Evolutionary conservation across 352 stramenopile species (phyloP), one percentile per base, ranked within the genome.

Genomic region (Pythium chondricola): DNA sequence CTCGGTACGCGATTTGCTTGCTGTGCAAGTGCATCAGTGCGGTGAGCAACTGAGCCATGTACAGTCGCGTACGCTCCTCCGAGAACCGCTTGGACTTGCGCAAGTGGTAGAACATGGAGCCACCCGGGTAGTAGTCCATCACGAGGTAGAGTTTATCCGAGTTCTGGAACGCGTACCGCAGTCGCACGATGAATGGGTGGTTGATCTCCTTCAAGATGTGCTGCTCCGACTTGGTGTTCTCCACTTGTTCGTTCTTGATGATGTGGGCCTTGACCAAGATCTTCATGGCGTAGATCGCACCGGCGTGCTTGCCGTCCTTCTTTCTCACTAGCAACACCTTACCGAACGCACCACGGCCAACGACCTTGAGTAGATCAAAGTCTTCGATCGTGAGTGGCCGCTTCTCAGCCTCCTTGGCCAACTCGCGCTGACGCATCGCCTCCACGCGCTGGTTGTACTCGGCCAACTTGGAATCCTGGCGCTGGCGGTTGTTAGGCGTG

Each of bases 301-400:
- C 83, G 2, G 64, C 65, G 44, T 93, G 76, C 50, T 94, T 92
- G 32, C 83, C 85, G 2, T 83, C 75, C 47, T 97, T 97, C 67
- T 96, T 97, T 27, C 89, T 75, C 14, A 98, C 94, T 6, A 98
- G 60, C 55, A 98, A 69, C 30, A 98, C 91, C 64, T 98, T 98
- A 27, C 94, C 94, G 44, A 98, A 98, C 2, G 89, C 87, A 37
- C 94, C 94, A 40, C 96, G 95, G 14, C 94, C 94, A 10, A 98
- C 86, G 9, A 98, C 91, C 57, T 97, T 97, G 20, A 98, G 69
- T 27, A 98, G 53, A 49, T 98, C 85, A 61, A 98, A 98, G 66
- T 98, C 94, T 4, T 93, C 79, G 50, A 97, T 97, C 30, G 56
- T 67, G 27, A 97, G 47, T 3, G 83, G 83, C 10, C 60, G 56